These are phyloP conservation scores for Tolypocladium album DNA, from an alignment of 2,329 filamentous ascomycete species.

Conservation along the genomic window DNA sequence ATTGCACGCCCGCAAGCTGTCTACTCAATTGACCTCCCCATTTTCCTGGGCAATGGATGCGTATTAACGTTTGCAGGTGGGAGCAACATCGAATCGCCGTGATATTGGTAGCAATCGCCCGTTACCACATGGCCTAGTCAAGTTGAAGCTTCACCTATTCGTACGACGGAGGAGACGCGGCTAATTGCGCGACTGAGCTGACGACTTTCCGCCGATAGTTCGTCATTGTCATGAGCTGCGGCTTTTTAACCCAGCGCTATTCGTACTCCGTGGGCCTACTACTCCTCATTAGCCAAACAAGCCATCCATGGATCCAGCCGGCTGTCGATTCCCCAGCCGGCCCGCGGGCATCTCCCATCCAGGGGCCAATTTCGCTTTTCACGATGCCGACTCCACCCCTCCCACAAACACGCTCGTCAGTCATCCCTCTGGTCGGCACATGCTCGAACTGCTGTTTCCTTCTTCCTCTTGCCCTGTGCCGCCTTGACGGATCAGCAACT, in stretches of 20 bases:
- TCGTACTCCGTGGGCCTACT: neutral
- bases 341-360: neutral
- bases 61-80: neutral
- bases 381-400: neutral
- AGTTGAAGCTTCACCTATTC: neutral
- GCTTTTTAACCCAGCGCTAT: neutral
- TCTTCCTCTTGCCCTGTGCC: neutral
- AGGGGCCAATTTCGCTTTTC: neutral
- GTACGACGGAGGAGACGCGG: neutral
- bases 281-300: neutral
- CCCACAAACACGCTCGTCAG: neutral
- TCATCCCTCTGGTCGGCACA: neutral
- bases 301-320: neutral
- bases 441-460: neutral
- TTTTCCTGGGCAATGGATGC: too few relatives aligned
- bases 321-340: neutral
- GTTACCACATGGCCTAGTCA: neutral
- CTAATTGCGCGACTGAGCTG: neutral
- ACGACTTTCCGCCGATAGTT: neutral
- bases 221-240: neutral
- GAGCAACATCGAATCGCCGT: neutral
- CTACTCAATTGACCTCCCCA: too few relatives aligned
- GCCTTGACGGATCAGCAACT: neutral
- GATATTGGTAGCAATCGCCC: neutral
- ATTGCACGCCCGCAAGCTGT: neutral